Evolutionary conservation across 2,329 filamentous ascomycete species (phyloP), one percentile per base, ranked within the genome.

Genomic region (Colletotrichum truncatum): DNA sequence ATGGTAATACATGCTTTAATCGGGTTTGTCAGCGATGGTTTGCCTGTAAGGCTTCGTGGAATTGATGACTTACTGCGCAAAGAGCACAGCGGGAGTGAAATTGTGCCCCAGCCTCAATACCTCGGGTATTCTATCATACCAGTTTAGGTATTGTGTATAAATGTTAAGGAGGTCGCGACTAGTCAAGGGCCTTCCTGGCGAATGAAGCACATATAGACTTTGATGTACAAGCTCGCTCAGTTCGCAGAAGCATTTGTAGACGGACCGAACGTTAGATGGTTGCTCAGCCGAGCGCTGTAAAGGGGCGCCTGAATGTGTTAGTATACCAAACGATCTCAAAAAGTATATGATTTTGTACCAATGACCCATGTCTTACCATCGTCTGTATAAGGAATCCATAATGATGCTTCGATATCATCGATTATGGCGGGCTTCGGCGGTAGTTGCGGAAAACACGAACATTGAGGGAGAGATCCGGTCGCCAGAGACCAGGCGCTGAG

Each of bases 161-260:
- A 87, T 87, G 49, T 81, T 83, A 8, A 92, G 79, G 2, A 93
- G 78, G 38, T 87, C 86, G 38, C 85, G 84, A 68, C 88, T 89
- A 0, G 87, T 91, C 45, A 93, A 81, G 5, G 86, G 86, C 59
- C 85, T 84, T 12, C 86, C 88, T 0, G 91, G 91, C 4, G 91
- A 89, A 72, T 93, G 91, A n/a, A 93, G 84, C 38, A 91, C 85
- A 72, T 90, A 91, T 18, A 92, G 81, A 28, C 89, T 90, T 69
- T 91, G 86, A 73, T 92, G 91, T 1, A 93, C 88, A 1, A 93
- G 85, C 76, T 93, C 90, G 67, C 89, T 92, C 53, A 94, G 83
- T 71, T 90, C 88, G 72, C 89, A 91, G 69, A 93, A 90, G 68
- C 89, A 87, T 74, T 87, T 89, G 73, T 88, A 90, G 6, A 91